These are phyloP conservation scores for Cercospora canescens DNA, from an alignment of 2,329 filamentous ascomycete genomes.

Conservation along the genomic window DNA sequence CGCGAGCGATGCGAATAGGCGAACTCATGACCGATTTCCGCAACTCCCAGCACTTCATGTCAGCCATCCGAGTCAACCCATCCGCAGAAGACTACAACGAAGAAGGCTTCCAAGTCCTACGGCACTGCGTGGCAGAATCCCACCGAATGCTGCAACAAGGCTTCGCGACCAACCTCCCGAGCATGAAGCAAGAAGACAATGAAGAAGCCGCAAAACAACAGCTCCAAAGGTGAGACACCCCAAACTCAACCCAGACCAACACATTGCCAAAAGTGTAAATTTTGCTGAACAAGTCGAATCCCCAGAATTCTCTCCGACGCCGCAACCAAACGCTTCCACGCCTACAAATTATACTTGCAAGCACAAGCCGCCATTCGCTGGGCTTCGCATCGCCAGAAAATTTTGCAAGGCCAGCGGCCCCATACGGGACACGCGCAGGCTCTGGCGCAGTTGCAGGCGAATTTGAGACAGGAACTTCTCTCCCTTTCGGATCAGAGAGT, in stretches of 20 bases:
- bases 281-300: not conserved
- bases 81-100: conserved; percentile 58
- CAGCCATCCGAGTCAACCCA: conserved; percentile 53
- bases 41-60: conserved; percentile 60
- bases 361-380: conserved; percentile 60
- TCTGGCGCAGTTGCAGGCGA: conserved; percentile 50
- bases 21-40: conserved; percentile 67
- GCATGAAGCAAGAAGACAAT: conserved; percentile 37
- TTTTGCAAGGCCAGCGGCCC: conserved; percentile 53
- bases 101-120: conserved; percentile 59
- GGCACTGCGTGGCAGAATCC: conserved; percentile 57
- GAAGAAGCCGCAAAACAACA: conserved; percentile 58
- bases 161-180: conserved; percentile 38
- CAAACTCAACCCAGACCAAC: no score
- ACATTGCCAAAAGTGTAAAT: not conserved
- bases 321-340: conserved; percentile 60
- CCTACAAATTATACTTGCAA: conserved; percentile 61
- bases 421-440: conserved; percentile 48
- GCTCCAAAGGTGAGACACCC: conserved; percentile 51
- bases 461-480: conserved; percentile 56
- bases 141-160: conserved; percentile 56
- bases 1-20: conserved; percentile 61
- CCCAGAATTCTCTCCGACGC: conserved; percentile 62
- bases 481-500: conserved; percentile 59
- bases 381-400: conserved; percentile 54